Evolutionary conservation across 192 early-diverging fungal genomes (phyloP).

Genomic region (Phlyctochytrium arcticum): DNA sequence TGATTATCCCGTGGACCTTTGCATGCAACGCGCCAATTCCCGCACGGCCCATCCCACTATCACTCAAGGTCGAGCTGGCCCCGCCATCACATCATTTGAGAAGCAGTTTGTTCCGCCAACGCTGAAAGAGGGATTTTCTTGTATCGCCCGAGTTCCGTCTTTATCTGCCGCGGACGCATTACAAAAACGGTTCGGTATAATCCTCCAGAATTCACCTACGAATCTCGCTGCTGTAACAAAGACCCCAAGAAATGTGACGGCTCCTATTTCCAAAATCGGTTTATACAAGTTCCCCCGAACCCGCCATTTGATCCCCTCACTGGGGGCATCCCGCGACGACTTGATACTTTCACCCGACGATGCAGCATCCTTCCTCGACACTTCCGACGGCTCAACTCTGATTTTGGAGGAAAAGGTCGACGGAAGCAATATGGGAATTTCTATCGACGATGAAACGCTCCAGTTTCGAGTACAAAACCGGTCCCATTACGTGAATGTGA

Average conservation of each 20-base stretch:
- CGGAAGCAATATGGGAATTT: slow-evolving; percentile 45
- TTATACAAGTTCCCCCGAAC: slow-evolving; percentile 44
- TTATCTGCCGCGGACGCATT: neutral
- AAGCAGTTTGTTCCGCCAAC: slow-evolving; percentile 8
- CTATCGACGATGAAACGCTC: slow-evolving; percentile 11
- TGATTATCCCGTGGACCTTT: slow-evolving; percentile 17
- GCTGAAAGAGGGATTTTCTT: slow-evolving; percentile 5
- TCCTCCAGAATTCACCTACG: too few species aligned
- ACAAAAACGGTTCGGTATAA: neutral
- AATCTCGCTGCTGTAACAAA: too few species aligned
- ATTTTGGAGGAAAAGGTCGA: slow-evolving; percentile 50
- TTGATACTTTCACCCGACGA: slow-evolving; percentile 27
- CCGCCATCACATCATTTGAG: slow-evolving; percentile 19
- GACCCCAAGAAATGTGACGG: too few species aligned
- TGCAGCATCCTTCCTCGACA: slow-evolving; percentile 7
- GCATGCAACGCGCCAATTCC: slow-evolving; percentile 18
- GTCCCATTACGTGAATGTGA: slow-evolving; percentile 29
- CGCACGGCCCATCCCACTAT: slow-evolving; percentile 38
- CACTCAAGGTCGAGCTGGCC: slow-evolving; percentile 11
- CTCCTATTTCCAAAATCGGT: too few species aligned
- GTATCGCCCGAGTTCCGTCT: neutral
- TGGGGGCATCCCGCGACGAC: slow-evolving; percentile 39
- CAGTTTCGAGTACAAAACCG: slow-evolving; percentile 39
- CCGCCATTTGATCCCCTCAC: slow-evolving; percentile 35
- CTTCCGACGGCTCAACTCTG: slow-evolving; percentile 4